Conservation (phyloP, 2,329 filamentous ascomycete species). For the Anisogramma anomala region DNA sequence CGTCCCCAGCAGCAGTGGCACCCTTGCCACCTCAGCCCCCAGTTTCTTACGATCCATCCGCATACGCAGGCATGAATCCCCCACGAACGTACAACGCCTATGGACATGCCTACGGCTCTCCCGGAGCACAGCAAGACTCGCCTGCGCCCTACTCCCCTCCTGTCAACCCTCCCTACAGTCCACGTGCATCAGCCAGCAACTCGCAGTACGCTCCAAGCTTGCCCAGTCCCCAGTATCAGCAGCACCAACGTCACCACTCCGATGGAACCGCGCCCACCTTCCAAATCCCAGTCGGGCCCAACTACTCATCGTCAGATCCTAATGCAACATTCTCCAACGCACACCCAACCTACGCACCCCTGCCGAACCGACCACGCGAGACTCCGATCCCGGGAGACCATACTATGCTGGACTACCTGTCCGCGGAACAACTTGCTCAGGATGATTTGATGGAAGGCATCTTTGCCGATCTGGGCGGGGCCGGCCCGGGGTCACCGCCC, state of each 20-base stretch:
- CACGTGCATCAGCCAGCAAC: slow-evolving; percentile 11
- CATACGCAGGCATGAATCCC: slow-evolving; percentile 37
- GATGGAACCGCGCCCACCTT: slow-evolving; percentile 38
- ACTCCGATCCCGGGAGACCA: slow-evolving; percentile 29
- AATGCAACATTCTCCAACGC: slow-evolving; percentile 35
- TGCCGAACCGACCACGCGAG: slow-evolving; percentile 42
- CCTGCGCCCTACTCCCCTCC: slow-evolving; percentile 26
- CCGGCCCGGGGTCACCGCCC: slow-evolving; percentile 27
- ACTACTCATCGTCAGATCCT: slow-evolving; percentile 36
- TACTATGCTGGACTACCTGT: slow-evolving; percentile 23
- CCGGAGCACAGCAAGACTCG: slow-evolving; percentile 26
- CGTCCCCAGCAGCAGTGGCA: slow-evolving; percentile 24
- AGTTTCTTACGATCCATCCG: slow-evolving; percentile 48
- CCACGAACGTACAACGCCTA: slow-evolving; percentile 36
- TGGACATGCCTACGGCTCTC: slow-evolving; percentile 29
- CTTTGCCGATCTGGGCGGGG: slow-evolving; percentile 39
- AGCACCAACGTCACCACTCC: slow-evolving; percentile 19
- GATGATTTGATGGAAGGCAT: slow-evolving; percentile 48
- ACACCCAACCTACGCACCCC: slow-evolving; percentile 49
- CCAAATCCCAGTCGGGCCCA: slow-evolving; percentile 41
- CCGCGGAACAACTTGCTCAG: slow-evolving; percentile 32
- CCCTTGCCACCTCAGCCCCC: slow-evolving; percentile 29
- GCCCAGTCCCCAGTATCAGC: slow-evolving; percentile 26
- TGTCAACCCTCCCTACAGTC: slow-evolving; percentile 25
- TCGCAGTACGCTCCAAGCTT: slow-evolving; percentile 29